A percentile compares a stretch with the other conserved stretches of the same genome.
These are phyloP conservation scores for Parathielavia hyrcaniae DNA, from an alignment of 495 filamentous ascomycete genomes.

Conservation along the genomic window DNA sequence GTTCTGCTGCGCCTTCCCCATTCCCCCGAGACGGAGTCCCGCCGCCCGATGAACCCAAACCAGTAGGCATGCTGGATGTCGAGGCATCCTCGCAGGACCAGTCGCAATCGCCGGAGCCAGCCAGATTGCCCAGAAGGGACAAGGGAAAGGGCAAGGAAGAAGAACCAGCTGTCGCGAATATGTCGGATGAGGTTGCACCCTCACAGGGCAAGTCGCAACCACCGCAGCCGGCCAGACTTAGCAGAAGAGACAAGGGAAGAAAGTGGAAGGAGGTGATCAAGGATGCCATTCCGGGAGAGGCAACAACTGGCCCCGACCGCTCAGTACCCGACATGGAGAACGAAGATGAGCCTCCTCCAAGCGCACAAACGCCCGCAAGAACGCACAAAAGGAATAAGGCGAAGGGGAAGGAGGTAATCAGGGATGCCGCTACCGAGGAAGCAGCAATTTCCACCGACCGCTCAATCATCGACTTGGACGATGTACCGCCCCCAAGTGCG, in stretches of 20 bases:
- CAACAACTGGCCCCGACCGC: not conserved
- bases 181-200: not conserved
- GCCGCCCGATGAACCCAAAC: not conserved
- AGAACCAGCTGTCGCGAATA: not conserved
- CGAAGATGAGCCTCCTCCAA: conserved; percentile 1
- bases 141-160: conserved; percentile 10
- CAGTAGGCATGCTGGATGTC: not conserved
- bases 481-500: conserved; percentile 4
- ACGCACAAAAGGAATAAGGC: not conserved
- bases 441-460: not conserved
- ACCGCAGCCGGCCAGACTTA: not conserved
- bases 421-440: not conserved
- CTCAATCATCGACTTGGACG: not conserved
- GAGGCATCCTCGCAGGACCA: not conserved
- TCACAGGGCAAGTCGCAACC: not conserved
- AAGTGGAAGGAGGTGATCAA: not conserved
- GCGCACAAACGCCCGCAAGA: not conserved
- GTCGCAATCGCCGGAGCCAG: not conserved
- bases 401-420: not conserved
- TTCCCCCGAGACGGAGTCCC: not conserved
- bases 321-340: not conserved
- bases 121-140: not conserved
- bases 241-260: conserved; percentile 3
- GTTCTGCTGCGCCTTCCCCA: not conserved
- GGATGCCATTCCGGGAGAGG: not conserved